A percentile compares a stretch with the other conserved stretches of the same genome.
Conservation (phyloP, 2,329 filamentous ascomycete species). For the Apiospora hydei region DNA sequence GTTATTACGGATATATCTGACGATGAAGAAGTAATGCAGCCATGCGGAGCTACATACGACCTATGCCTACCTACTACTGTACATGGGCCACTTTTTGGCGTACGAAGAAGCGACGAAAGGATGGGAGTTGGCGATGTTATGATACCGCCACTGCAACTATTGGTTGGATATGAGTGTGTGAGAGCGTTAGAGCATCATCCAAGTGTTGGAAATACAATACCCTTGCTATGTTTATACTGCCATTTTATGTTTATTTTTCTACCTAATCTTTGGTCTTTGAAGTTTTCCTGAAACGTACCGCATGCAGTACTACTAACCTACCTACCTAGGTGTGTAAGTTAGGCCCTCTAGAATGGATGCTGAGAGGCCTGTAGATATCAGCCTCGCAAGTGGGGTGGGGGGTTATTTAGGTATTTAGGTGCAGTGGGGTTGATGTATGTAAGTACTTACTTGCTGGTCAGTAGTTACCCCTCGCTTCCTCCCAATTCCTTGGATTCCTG, state of each 20-base stretch:
- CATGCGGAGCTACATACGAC: neutral
- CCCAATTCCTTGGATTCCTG: neutral
- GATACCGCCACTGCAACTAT: neutral
- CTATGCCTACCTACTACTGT: neutral
- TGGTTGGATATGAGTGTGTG: neutral
- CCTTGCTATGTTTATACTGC: conserved; percentile 20
- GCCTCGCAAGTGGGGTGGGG: neutral
- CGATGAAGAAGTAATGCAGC: neutral
- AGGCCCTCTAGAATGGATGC: too few species aligned
- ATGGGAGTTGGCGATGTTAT: conserved; percentile 13
- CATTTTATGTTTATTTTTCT: neutral
- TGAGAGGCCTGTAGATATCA: neutral
- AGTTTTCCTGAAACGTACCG: neutral
- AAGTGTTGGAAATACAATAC: conserved; percentile 25
- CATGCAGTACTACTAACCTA: neutral
- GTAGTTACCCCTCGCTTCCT: conserved; percentile 11
- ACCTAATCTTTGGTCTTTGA: neutral
- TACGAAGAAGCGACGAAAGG: conserved; percentile 9
- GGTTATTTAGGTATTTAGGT: too few species aligned
- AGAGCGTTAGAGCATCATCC: conserved; percentile 17
- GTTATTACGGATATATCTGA: neutral
- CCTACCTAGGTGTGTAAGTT: too few species aligned
- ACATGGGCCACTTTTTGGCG: neutral
- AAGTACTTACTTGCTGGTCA: too few species aligned
- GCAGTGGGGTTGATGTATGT: too few species aligned